Evolutionary conservation across 106 monocot genomes (phyloP).

Genomic region (Ottelia alismoides): DNA sequence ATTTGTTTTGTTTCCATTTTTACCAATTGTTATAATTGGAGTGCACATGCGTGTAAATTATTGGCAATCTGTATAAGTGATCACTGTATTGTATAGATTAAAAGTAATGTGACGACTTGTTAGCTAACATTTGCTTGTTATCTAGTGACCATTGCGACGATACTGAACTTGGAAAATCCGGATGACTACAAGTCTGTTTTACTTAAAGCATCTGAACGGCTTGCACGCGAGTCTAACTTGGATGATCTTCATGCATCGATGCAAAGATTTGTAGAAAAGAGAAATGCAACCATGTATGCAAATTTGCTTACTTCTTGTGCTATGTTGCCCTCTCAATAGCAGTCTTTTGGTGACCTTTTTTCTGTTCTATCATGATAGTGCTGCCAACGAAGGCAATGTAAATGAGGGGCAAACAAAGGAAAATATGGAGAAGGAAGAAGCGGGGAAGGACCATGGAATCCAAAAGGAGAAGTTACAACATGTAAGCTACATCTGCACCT

Average conservation of each 20-base stretch:
- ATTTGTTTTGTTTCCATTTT: background rate
- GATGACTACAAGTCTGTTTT: constrained; percentile 21
- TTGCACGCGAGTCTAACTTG: constrained; percentile 31
- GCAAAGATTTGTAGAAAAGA: constrained; percentile 47
- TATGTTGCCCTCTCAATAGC: background rate
- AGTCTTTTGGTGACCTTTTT: background rate
- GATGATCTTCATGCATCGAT: constrained; percentile 41
- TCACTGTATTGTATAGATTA: background rate
- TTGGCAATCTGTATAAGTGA: background rate
- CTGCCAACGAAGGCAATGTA: constrained; percentile 42
- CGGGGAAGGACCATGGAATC: constrained; percentile 43
- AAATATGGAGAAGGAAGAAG: background rate
- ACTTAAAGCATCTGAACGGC: constrained; percentile 38
- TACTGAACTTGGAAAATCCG: constrained; percentile 26
- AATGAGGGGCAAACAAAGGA: constrained; percentile 14
- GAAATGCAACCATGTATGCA: constrained; percentile 35
- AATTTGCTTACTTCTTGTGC: background rate
- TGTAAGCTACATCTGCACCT: constrained; percentile 28
- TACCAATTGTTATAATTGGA: background rate
- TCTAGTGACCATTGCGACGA: constrained; percentile 31
- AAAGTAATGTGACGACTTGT: background rate
- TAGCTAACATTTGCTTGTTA: background rate
- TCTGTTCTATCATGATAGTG: constrained; percentile 22
- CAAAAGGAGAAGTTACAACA: constrained; percentile 45
- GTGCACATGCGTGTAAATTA: background rate